These are phyloP conservation scores for Triangularia verruculosa DNA, from an alignment of 2,329 filamentous ascomycete species.

Conservation along the genomic window DNA sequence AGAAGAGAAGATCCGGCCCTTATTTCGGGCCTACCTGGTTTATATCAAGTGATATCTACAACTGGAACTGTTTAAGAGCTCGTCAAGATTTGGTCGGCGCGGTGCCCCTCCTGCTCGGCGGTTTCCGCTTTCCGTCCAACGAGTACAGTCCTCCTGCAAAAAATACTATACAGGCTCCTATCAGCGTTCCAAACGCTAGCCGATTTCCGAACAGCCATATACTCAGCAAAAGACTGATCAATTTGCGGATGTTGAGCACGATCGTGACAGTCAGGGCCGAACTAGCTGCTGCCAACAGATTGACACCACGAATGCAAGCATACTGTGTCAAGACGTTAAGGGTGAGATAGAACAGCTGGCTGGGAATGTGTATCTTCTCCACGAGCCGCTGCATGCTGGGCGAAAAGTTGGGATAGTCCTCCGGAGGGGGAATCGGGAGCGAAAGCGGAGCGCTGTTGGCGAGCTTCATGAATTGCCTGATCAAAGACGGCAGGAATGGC, in stretches of 20 bases:
- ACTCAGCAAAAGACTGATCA: slow-evolving; percentile 85
- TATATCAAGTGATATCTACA: background rate
- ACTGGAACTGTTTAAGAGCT: background rate
- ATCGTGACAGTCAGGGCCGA: slow-evolving; percentile 95
- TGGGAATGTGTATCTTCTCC: slow-evolving; percentile 52
- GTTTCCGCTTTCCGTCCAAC: slow-evolving; percentile 55
- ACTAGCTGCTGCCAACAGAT: slow-evolving; percentile 82
- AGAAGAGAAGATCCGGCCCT: background rate
- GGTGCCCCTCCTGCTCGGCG: slow-evolving; percentile 30
- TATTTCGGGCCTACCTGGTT: background rate
- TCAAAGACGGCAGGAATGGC: slow-evolving; percentile 65
- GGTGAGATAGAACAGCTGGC: slow-evolving; percentile 66
- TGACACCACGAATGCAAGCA: slow-evolving; percentile 92
- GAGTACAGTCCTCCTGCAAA: slow-evolving; percentile 88
- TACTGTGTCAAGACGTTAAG: slow-evolving; percentile 89
- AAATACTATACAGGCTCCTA: slow-evolving; percentile 85
- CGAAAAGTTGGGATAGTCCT: slow-evolving; percentile 36
- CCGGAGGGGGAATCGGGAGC: slow-evolving; percentile 37
- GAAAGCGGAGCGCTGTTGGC: slow-evolving; percentile 60
- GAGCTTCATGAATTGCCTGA: slow-evolving; percentile 61
- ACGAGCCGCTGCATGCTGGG: slow-evolving; percentile 38
- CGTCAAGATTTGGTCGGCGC: slow-evolving; percentile 21
- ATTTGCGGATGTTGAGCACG: slow-evolving; percentile 90
- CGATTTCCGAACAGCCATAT: slow-evolving; percentile 93
- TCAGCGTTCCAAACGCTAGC: slow-evolving; percentile 70